A percentile compares a stretch with the other conserved stretches of the same genome.
phyloP scores from a whole-genome alignment of 257 asterid species.

The Handroanthus guayacan region DNA sequence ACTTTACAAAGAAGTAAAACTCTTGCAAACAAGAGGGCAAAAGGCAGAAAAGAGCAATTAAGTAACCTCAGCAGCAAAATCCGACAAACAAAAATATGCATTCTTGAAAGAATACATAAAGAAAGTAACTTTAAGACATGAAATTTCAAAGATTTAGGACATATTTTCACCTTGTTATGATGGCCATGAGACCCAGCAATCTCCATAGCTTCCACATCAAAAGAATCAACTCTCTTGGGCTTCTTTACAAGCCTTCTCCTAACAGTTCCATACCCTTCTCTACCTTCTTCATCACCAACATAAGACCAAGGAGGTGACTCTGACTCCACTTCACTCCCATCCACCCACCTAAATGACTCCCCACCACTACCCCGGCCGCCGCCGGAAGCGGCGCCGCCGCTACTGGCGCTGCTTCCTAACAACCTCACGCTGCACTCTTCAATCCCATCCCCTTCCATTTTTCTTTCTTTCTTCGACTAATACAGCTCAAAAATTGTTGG shows the following conservation, averaged over 20 bases:
- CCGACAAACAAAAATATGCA: not conserved
- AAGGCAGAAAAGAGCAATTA: not conserved
- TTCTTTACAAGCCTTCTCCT: slow-evolving; percentile 81
- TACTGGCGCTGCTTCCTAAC: slow-evolving; percentile 47
- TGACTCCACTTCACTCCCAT: slow-evolving; percentile 92
- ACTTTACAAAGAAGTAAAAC: too few relatives aligned
- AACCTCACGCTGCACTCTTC: slow-evolving; percentile 70
- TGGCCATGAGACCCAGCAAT: slow-evolving; percentile 63
- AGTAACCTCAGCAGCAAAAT: not conserved
- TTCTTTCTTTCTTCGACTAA: slow-evolving; percentile 4
- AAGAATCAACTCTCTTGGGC: slow-evolving; percentile 82
- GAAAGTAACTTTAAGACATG: not conserved
- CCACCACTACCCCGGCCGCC: slow-evolving; percentile 49
- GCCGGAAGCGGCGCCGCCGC: slow-evolving; percentile 51
- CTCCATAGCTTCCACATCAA: slow-evolving; percentile 94
- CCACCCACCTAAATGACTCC: slow-evolving; percentile 86
- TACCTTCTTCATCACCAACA: slow-evolving; percentile 47
- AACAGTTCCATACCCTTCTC: slow-evolving; percentile 68
- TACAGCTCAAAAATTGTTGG: slow-evolving; percentile 20
- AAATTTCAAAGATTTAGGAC: slow-evolving; percentile 9
- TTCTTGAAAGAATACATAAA: not conserved
- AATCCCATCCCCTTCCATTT: slow-evolving; percentile 70
- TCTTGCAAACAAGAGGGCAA: not conserved
- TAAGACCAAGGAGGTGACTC: slow-evolving; percentile 66
- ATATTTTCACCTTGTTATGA: slow-evolving; percentile 63